Conservation (phyloP, 768 basidiomycete genomes). For the Leccinum uliginosum region DNA sequence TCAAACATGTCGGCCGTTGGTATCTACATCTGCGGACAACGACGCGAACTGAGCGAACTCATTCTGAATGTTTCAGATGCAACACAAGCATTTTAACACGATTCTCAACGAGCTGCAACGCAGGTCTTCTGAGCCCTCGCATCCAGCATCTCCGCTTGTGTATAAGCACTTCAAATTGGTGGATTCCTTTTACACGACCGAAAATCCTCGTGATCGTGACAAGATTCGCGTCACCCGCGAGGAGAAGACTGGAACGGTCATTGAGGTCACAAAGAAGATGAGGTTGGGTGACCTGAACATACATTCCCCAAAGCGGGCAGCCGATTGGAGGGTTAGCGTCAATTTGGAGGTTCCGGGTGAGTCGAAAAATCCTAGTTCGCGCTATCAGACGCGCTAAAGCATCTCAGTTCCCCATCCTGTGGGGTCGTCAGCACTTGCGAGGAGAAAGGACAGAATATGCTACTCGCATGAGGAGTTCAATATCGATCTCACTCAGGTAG, state of each 20-base stretch:
- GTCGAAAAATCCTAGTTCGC: constrained; percentile 23
- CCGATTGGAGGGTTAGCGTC: constrained; percentile 93
- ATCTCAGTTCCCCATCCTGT: constrained; percentile 61
- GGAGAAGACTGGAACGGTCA: constrained; percentile 60
- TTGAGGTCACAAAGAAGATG: constrained; percentile 73
- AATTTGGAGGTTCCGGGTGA: constrained; percentile 86
- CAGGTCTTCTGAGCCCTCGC: constrained; percentile 46
- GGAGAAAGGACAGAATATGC: constrained; percentile 86
- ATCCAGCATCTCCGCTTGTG: constrained; percentile 54
- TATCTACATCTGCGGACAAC: constrained; percentile 15
- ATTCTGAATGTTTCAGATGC: constrained; percentile 45
- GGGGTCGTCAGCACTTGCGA: constrained; percentile 54
- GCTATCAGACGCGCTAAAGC: neutral
- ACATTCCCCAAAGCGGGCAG: constrained; percentile 71
- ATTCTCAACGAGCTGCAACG: constrained; percentile 81
- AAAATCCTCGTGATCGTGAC: constrained; percentile 35
- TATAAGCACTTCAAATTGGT: constrained; percentile 76
- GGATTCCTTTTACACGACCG: constrained; percentile 69
- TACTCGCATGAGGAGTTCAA: constrained; percentile 92
- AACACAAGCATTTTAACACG: constrained; percentile 83
- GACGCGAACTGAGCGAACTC: constrained; percentile 10
- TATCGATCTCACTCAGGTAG: constrained; percentile 93
- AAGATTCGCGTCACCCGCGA: constrained; percentile 85
- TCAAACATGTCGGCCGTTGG: constrained; percentile 89
- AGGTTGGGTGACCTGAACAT: constrained; percentile 87